phyloP scores from a whole-genome alignment of 1,284 basidiomycete genomes.

The Boletellus dicymbophilus region DNA sequence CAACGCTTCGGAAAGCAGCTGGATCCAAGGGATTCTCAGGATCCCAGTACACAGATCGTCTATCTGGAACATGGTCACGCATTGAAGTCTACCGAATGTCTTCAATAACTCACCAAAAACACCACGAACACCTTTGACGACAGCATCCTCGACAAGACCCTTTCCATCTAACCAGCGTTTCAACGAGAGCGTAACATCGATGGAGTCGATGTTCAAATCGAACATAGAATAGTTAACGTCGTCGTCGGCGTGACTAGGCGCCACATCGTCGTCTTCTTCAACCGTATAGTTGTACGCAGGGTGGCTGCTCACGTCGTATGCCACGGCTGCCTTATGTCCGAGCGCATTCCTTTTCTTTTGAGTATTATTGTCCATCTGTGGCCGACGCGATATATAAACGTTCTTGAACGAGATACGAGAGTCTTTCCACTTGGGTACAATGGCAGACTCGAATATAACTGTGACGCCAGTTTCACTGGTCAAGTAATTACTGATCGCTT shows the following conservation, averaged over 20 bases:
- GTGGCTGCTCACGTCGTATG: slow-evolving; percentile 76
- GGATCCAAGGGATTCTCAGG: slow-evolving; percentile 79
- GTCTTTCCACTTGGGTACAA: slow-evolving; percentile 97
- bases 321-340: slow-evolving; percentile 58
- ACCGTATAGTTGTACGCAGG: slow-evolving; percentile 67
- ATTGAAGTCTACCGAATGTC: neutral
- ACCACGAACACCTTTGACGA: slow-evolving; percentile 92
- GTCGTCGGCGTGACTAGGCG: slow-evolving; percentile 39
- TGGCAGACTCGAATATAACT: slow-evolving; percentile 96
- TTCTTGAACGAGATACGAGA: slow-evolving; percentile 96
- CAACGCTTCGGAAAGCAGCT: slow-evolving; percentile 75
- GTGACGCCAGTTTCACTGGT: slow-evolving; percentile 93
- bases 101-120: slow-evolving; percentile 69
- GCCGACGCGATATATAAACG: slow-evolving; percentile 90
- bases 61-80: slow-evolving; percentile 55
- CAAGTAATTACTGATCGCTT: slow-evolving; percentile 90
- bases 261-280: slow-evolving; percentile 44
- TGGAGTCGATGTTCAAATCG: slow-evolving; percentile 89
- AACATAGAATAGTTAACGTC: slow-evolving; percentile 84
- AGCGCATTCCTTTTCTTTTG: slow-evolving; percentile 21
- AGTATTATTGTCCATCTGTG: slow-evolving; percentile 32
- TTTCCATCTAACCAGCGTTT: slow-evolving; percentile 96
- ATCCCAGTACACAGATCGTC: slow-evolving; percentile 90
- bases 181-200: slow-evolving; percentile 96
- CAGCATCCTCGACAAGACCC: slow-evolving; percentile 89